A percentile compares a stretch with the other conserved stretches of the same genome.
phyloP scores from a whole-genome alignment of 257 asterid species.

The Henckelia pumila region DNA sequence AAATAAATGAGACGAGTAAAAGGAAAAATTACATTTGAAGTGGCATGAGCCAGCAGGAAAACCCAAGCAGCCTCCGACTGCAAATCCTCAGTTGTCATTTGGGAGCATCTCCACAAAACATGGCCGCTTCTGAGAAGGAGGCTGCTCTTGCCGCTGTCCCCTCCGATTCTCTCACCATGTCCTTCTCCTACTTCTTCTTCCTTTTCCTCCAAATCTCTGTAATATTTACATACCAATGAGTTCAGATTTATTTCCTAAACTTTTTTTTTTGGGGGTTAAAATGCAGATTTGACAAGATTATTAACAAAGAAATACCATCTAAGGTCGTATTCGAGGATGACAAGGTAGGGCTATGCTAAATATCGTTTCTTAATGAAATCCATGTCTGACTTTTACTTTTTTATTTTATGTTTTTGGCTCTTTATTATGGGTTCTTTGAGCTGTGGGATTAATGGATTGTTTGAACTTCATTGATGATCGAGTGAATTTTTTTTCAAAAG shows the following conservation, averaged over 20 bases:
- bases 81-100: constrained; percentile 41
- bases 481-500: neutral
- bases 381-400: constrained; percentile 11
- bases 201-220: neutral
- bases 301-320: constrained; percentile 80
- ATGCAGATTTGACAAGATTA: constrained; percentile 88
- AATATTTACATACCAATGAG: too few species aligned
- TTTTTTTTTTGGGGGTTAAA: constrained; percentile 17
- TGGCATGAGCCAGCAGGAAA: constrained; percentile 4
- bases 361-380: neutral
- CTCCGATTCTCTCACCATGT: constrained; percentile 82
- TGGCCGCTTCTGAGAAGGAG: constrained; percentile 95
- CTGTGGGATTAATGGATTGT: constrained; percentile 2
- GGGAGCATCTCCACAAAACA: constrained; percentile 20
- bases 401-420: constrained; percentile 2
- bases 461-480: neutral
- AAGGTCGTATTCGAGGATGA: constrained; percentile 83
- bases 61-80: constrained; percentile 42
- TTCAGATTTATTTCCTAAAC: neutral
- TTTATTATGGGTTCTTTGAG: neutral
- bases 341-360: constrained; percentile 39
- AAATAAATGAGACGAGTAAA: too few species aligned
- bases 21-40: too few species aligned
- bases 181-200: neutral
- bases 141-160: constrained; percentile 80